phyloP scores from a whole-genome alignment of 129 eudicot species.

The Calendula officinalis region DNA sequence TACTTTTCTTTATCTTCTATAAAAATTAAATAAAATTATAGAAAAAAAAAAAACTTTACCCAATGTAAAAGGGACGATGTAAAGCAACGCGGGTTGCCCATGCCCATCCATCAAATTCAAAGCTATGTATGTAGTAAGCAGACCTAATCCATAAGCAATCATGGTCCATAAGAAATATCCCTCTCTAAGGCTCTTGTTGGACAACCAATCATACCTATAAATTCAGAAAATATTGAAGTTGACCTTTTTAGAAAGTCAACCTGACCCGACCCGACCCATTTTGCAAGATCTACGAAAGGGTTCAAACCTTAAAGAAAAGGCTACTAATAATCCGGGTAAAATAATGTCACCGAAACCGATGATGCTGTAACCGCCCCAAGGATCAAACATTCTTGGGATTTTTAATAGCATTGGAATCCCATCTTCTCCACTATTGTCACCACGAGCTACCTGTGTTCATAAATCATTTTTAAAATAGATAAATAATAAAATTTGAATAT shows the following conservation, averaged over 20 bases:
- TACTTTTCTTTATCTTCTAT: not conserved
- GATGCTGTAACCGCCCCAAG: constrained; percentile 99
- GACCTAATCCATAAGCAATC: constrained; percentile 92
- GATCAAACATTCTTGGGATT: constrained; percentile 98
- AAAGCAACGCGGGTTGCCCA: constrained; percentile 88
- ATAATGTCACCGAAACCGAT: constrained; percentile 95
- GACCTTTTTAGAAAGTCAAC: not conserved
- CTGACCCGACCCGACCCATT: not conserved
- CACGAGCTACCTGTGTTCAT: constrained; percentile 88
- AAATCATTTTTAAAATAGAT: no score
- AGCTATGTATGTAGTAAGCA: constrained; percentile 77
- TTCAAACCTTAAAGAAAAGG: constrained; percentile 75
- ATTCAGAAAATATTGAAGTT: constrained; percentile 27
- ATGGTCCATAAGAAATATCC: constrained; percentile 94
- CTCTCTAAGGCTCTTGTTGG: constrained; percentile 61
- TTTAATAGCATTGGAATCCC: constrained; percentile 97
- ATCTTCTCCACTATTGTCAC: constrained; percentile 97
- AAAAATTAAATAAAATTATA: not conserved
- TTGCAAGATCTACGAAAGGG: not conserved
- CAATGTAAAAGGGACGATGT: constrained; percentile 38
- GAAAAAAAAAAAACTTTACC: constrained; percentile 21
- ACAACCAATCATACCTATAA: constrained; percentile 89
- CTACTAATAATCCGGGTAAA: constrained; percentile 78
- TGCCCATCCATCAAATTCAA: constrained; percentile 97
- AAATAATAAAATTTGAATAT: no score